These are phyloP conservation scores for Phytophthora syringae DNA, from an alignment of 352 stramenopile genomes.

Conservation along the genomic window DNA sequence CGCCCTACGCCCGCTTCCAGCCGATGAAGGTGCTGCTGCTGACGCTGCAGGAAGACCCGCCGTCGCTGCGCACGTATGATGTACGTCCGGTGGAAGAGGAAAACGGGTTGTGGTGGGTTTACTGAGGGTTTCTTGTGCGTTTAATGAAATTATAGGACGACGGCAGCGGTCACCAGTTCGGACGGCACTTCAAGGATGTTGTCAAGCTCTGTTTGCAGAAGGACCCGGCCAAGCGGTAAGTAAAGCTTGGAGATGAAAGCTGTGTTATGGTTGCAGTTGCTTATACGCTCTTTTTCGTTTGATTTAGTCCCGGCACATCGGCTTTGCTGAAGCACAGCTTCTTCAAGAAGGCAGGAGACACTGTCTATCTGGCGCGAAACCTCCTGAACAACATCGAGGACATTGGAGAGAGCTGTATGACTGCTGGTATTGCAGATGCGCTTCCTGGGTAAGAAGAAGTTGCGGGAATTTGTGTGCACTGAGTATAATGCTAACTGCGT, in stretches of 20 bases:
- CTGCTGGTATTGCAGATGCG: slow-evolving; percentile 77
- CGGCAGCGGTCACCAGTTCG: slow-evolving; percentile 83
- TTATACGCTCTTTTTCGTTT: background rate
- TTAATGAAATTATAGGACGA: slow-evolving; percentile 60
- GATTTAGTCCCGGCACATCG: slow-evolving; percentile 72
- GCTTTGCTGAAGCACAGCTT: slow-evolving; percentile 90
- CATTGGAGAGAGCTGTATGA: slow-evolving; percentile 91
- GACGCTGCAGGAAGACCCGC: slow-evolving; percentile 97
- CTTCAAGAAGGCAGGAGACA: slow-evolving; percentile 88
- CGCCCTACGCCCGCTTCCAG: slow-evolving; percentile 97
- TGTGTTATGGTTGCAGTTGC: background rate
- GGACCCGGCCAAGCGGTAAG: slow-evolving; percentile 83
- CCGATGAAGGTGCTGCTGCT: slow-evolving; percentile 99
- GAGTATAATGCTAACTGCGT: background rate
- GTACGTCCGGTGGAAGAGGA: slow-evolving; percentile 43
- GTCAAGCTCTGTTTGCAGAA: slow-evolving; percentile 91
- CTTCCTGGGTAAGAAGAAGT: slow-evolving; percentile 67
- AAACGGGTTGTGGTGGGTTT: background rate
- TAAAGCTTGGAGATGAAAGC: background rate
- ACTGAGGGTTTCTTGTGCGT: background rate
- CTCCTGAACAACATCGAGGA: slow-evolving; percentile 84
- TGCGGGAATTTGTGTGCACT: background rate
- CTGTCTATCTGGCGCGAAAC: slow-evolving; percentile 65
- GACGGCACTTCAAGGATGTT: slow-evolving; percentile 88
- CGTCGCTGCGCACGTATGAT: slow-evolving; percentile 90